phyloP scores from a whole-genome alignment of 2,329 filamentous ascomycete species.

The Exserohilum turcica region DNA sequence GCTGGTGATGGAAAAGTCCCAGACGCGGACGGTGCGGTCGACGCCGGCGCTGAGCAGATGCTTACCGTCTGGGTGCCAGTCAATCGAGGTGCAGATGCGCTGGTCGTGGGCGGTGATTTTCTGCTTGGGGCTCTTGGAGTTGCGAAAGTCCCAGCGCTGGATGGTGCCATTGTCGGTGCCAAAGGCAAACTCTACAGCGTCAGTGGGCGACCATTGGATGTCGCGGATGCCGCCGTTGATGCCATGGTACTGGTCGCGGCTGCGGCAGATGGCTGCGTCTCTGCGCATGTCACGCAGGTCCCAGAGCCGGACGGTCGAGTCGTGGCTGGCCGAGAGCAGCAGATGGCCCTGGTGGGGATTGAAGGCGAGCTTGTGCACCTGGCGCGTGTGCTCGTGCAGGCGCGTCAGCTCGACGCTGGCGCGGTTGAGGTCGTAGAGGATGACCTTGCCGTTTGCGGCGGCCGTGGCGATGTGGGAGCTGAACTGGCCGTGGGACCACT shows the following conservation, averaged over 20 bases:
- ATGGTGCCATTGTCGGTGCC: constrained; percentile 68
- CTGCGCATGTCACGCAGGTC: constrained; percentile 63
- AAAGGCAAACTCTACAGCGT: constrained; percentile 66
- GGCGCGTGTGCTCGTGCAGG: constrained; percentile 67
- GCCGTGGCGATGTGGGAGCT: constrained; percentile 67
- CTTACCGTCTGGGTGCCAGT: constrained; percentile 71
- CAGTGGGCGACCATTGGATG: constrained; percentile 68
- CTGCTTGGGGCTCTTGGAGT: constrained; percentile 61
- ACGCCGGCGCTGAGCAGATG: constrained; percentile 67
- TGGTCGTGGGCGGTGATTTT: constrained; percentile 65
- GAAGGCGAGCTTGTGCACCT: constrained; percentile 69
- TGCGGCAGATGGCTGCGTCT: constrained; percentile 59
- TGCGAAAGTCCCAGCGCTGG: constrained; percentile 68
- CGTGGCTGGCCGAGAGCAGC: constrained; percentile 68
- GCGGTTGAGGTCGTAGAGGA: constrained; percentile 67
- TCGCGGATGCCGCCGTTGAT: constrained; percentile 67
- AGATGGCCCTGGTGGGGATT: constrained; percentile 65
- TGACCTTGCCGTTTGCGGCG: constrained; percentile 67
- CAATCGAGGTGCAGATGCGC: constrained; percentile 64
- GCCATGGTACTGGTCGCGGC: constrained; percentile 60
- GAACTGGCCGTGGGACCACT: constrained; percentile 68
- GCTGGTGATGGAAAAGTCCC: constrained; percentile 64
- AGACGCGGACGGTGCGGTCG: constrained; percentile 67
- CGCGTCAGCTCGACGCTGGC: constrained; percentile 65
- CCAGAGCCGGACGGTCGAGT: constrained; percentile 68